Base-by-base conservation (phyloP, 805 yeast genomes). In the Blastobotrys parvus region DNA sequence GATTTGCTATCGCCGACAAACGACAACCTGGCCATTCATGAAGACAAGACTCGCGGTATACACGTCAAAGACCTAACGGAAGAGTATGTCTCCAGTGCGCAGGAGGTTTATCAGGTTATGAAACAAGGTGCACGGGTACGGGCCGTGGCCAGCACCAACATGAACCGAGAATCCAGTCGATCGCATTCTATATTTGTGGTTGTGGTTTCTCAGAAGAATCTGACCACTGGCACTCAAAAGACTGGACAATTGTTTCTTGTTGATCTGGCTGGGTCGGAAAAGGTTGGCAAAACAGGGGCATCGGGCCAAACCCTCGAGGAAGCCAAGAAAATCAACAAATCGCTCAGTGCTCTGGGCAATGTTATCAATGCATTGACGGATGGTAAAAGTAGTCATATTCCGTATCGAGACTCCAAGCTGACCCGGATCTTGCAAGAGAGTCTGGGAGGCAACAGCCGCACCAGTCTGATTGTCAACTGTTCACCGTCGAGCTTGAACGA, bases 241-340 rank as follows among this genome's bases (percentile, higher is more conserved):
- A 67, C 71, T 31, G 80, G 88, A 3, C 77, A 75, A 45, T 67
- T 87, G 46, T 82, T 79, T 53, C 61, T 87, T 30, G 90, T 86
- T 10, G 96, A 87, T 62, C 68, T 87, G 49, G 95, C 95, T 0
- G 95, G 95, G 4, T 80, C 90, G 18, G 95, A 89, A 60, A 83
- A 79, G 58, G 77, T 80, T 31, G 77, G 78, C 45, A 81, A 78
- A 49, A 77, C 92, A 0, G 90, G 92, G 2, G 90, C 89, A 1
- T 61, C 75, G 0, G 92, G 92, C 1, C 77, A 77, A 51, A 71
- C 80, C 1, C 64, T 83, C 5, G 89, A 86, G 56, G 96, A 88
- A 53, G 87, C 94, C 0, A 83, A 83, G 55, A 84, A 81, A 47
- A 82, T 88, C 53, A 89, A 88, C 60, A 72, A 78, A 35, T 83